Conservation (phyloP, 768 basidiomycete species). For the Inosperma sp. region DNA sequence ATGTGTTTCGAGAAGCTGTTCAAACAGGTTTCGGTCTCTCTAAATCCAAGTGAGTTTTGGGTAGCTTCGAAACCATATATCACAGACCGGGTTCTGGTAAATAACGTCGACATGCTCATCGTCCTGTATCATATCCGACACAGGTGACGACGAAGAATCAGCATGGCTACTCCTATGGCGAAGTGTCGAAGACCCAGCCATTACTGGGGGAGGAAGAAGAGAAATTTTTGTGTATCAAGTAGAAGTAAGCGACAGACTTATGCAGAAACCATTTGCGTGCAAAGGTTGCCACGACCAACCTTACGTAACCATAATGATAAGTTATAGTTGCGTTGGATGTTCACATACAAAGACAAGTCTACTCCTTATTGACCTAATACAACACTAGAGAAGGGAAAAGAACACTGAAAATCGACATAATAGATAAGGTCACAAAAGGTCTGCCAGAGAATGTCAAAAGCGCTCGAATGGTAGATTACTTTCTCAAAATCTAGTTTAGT, state of each 20-base stretch:
- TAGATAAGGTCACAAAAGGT: constrained; percentile 4
- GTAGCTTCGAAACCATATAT: neutral
- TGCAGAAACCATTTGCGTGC: neutral
- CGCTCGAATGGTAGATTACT: neutral
- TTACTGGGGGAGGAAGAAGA: constrained; percentile 24
- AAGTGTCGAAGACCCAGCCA: constrained; percentile 27
- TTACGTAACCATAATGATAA: too few species aligned
- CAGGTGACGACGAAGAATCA: constrained; percentile 20
- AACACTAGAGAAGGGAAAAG: neutral
- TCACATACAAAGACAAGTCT: neutral
- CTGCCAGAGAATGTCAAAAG: neutral
- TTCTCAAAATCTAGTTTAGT: neutral
- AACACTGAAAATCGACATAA: neutral
- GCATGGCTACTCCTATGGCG: constrained; percentile 20
- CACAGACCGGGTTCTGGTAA: constrained; percentile 46
- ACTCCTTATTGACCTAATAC: constrained; percentile 1
- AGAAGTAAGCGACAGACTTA: constrained; percentile 13
- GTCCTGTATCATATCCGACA: constrained; percentile 37
- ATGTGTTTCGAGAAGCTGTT: constrained; percentile 57
- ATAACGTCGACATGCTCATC: constrained; percentile 50
- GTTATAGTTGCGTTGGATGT: neutral
- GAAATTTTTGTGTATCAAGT: constrained; percentile 6
- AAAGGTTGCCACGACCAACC: constrained; percentile 1
- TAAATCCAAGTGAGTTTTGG: constrained; percentile 9
- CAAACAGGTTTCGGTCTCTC: constrained; percentile 57